These are phyloP conservation scores for Nemania serpens DNA, from an alignment of 2,329 filamentous ascomycete genomes.

Conservation along the genomic window DNA sequence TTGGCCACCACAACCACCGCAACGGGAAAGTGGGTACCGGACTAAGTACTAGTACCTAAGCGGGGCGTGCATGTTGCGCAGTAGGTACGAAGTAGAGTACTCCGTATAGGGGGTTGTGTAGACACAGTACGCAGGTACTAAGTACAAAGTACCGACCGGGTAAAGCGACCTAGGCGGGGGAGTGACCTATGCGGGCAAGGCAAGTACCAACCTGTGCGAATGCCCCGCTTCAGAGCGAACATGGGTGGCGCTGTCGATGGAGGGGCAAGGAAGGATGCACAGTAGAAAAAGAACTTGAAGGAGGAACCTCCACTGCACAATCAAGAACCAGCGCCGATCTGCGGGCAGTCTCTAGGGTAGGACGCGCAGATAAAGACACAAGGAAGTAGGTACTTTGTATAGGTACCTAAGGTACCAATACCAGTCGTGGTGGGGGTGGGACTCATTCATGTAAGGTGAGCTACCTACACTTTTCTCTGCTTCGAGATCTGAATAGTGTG, in stretches of 20 bases:
- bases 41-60: not conserved
- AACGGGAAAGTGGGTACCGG: constrained; percentile 24
- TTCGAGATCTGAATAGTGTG: constrained; percentile 5
- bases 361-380: not conserved
- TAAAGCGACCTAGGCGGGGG: too few species aligned
- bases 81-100: too few species aligned
- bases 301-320: too few species aligned
- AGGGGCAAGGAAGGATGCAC: constrained; percentile 18
- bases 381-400: not conserved
- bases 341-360: constrained; percentile 3
- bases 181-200: too few species aligned
- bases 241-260: not conserved
- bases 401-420: too few species aligned
- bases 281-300: constrained; percentile 10
- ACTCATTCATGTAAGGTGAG: not conserved
- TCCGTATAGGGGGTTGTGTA: too few species aligned
- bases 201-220: too few species aligned
- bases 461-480: not conserved
- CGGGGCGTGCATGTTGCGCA: too few species aligned
- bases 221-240: too few species aligned
- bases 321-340: constrained; percentile 8
- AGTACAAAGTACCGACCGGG: too few species aligned
- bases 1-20: constrained; percentile 8
- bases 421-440: constrained; percentile 24
- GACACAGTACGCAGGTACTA: too few species aligned